A percentile compares a stretch with the other conserved stretches of the same genome.
Evolutionary conservation across 1,284 basidiomycete species (phyloP).

Genomic region (Acaromyces ingoldii): DNA sequence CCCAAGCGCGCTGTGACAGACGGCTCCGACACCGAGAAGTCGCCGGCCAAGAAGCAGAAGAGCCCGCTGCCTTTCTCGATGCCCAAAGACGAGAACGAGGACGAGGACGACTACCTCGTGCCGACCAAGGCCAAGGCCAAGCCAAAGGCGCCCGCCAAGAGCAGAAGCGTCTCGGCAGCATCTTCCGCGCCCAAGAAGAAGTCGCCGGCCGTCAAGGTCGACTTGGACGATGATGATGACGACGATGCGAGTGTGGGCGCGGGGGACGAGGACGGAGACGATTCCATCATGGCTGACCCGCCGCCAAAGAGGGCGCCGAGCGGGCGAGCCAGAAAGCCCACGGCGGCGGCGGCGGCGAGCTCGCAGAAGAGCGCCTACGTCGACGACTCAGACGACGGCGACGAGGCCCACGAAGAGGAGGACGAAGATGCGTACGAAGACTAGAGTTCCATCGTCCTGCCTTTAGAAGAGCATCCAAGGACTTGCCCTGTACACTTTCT

Average conservation of each 20-base stretch:
- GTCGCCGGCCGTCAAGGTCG: not conserved
- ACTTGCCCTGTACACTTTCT: too few relatives aligned
- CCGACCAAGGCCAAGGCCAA: not conserved
- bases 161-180: too few relatives aligned
- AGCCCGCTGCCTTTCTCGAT: not conserved
- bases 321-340: not conserved
- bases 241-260: too few relatives aligned
- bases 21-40: not conserved
- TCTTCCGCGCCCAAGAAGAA: too few relatives aligned
- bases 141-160: not conserved
- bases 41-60: not conserved
- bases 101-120: conserved; percentile 3
- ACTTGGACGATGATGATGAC: not conserved
- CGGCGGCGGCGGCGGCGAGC: too few relatives aligned
- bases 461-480: too few relatives aligned
- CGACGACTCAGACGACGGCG: not conserved
- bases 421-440: not conserved
- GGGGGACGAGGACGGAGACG: too few relatives aligned
- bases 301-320: conserved; percentile 2
- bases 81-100: not conserved
- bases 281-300: not conserved
- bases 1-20: not conserved
- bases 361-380: not conserved
- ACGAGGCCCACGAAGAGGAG: conserved; percentile 1
- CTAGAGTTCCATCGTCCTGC: too few relatives aligned